Evolutionary conservation across 2,329 filamentous ascomycete species (phyloP).

Genomic region (Xylariaceae sp.): DNA sequence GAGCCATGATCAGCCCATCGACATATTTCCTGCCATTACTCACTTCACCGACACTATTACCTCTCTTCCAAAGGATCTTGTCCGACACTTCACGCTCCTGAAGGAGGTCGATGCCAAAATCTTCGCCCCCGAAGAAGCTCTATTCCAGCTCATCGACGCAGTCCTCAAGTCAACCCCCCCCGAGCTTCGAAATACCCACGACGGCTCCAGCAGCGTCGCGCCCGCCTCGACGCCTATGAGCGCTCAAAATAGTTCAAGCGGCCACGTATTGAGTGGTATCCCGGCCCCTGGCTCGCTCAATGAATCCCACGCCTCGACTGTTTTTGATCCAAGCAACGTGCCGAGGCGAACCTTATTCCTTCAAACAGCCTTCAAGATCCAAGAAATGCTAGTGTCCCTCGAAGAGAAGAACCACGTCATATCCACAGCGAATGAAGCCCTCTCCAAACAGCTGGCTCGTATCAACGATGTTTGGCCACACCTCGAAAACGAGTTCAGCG

Average conservation of each 20-base stretch:
- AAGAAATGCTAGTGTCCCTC: slow-evolving; percentile 85
- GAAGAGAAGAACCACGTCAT: slow-evolving; percentile 99
- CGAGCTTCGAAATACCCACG: slow-evolving; percentile 51
- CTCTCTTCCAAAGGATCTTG: slow-evolving; percentile 91
- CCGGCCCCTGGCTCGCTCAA: slow-evolving; percentile 48
- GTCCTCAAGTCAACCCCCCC: slow-evolving; percentile 60
- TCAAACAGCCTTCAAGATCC: slow-evolving; percentile 77
- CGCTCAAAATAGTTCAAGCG: slow-evolving; percentile 55
- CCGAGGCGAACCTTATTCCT: slow-evolving; percentile 76
- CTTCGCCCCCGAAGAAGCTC: slow-evolving; percentile 81
- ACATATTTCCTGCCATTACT: slow-evolving; percentile 70
- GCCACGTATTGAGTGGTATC: slow-evolving; percentile 45
- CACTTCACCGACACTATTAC: slow-evolving; percentile 91
- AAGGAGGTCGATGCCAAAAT: slow-evolving; percentile 99
- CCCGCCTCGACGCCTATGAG: slow-evolving; percentile 55
- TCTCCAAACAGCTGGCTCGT: slow-evolving; percentile 82
- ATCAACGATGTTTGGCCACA: slow-evolving; percentile 88
- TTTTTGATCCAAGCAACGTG: slow-evolving; percentile 64
- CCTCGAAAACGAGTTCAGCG: slow-evolving; percentile 87
- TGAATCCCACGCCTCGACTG: slow-evolving; percentile 50
- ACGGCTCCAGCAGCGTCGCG: slow-evolving; percentile 50
- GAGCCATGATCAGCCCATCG: slow-evolving; percentile 63
- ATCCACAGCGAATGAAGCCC: slow-evolving; percentile 86
- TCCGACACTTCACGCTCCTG: slow-evolving; percentile 91
- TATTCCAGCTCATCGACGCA: slow-evolving; percentile 75